These are phyloP conservation scores for Spizellomyces punctatus DNA, from an alignment of 192 early-diverging fungal species.

Conservation along the genomic window DNA sequence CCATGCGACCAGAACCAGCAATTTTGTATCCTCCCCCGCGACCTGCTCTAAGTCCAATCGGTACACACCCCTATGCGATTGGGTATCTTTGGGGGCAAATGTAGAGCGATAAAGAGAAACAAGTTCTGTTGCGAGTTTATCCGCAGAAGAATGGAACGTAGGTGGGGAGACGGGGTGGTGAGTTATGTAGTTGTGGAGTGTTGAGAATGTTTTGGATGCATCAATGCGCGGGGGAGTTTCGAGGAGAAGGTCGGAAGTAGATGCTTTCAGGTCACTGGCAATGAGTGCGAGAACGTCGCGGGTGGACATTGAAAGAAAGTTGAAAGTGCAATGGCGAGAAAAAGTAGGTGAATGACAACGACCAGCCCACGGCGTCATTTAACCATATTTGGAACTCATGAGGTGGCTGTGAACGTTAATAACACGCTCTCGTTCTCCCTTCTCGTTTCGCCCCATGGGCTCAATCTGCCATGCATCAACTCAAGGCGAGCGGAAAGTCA, in stretches of 20 bases:
- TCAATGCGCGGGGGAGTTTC: conserved; percentile 7
- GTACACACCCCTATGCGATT: neutral
- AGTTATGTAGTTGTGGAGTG: conserved; percentile 15
- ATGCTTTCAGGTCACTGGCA: conserved; percentile 21
- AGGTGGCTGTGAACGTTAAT: too few relatives aligned
- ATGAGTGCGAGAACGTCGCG: conserved; percentile 37
- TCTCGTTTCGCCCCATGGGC: too few relatives aligned
- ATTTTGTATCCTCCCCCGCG: conserved; percentile 10
- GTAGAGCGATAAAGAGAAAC: conserved; percentile 10
- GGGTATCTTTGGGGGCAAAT: conserved; percentile 10
- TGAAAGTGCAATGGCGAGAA: neutral
- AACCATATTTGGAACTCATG: too few relatives aligned
- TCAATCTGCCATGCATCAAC: too few relatives aligned
- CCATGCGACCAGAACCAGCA: conserved; percentile 18
- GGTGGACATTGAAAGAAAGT: conserved; percentile 42
- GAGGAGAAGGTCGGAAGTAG: conserved; percentile 16
- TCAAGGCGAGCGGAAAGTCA: too few relatives aligned
- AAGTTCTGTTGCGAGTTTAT: conserved; percentile 21
- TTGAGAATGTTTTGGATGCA: conserved; percentile 15
- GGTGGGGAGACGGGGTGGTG: conserved; percentile 15
- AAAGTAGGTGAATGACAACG: neutral
- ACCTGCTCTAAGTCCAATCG: conserved; percentile 1
- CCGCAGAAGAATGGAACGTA: conserved; percentile 5
- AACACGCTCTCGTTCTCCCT: too few relatives aligned
- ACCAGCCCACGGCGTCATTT: too few relatives aligned